These are phyloP conservation scores for Amaranthus palmeri DNA, from an alignment of 148 eudicot genomes.

Conservation along the genomic window DNA sequence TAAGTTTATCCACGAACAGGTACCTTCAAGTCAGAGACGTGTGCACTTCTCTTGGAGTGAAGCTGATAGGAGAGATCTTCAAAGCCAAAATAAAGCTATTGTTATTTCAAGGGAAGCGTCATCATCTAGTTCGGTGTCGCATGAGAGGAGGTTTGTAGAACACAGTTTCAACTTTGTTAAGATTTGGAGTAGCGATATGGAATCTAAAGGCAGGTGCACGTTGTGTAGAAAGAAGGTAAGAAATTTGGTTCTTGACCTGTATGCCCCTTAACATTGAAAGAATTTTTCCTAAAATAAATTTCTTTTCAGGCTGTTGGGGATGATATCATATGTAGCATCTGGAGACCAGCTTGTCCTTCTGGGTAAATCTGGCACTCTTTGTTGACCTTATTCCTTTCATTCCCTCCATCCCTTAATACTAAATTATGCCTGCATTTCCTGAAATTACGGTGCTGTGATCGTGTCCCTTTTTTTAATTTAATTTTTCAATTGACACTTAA, in stretches of 20 bases:
- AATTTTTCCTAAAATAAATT: slow-evolving; percentile 6
- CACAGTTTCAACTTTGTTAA: slow-evolving; percentile 65
- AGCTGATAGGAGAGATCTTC: slow-evolving; percentile 42
- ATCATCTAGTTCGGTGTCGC: slow-evolving; percentile 54
- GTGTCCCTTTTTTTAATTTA: too few species aligned
- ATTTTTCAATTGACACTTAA: too few species aligned
- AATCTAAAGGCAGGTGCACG: slow-evolving; percentile 57
- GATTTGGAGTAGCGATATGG: slow-evolving; percentile 92
- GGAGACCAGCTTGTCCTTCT: slow-evolving; percentile 90
- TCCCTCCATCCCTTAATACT: too few species aligned
- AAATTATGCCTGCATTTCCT: too few species aligned
- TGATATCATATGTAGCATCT: slow-evolving; percentile 62
- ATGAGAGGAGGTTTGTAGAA: slow-evolving; percentile 51
- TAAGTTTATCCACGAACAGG: slow-evolving; percentile 39
- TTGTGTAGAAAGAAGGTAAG: slow-evolving; percentile 82
- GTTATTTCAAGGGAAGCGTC: slow-evolving; percentile 56
- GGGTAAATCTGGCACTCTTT: slow-evolving; percentile 50
- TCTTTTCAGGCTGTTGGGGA: slow-evolving; percentile 48
- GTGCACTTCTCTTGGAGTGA: slow-evolving; percentile 65
- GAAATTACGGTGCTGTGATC: too few species aligned
- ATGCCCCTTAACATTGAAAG: background rate
- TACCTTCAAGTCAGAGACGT: slow-evolving; percentile 83
- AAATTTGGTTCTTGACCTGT: background rate
- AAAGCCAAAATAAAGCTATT: slow-evolving; percentile 41
- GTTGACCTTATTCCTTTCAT: background rate